Conservation (phyloP, 163 green algal species). For the Volvox carteri region DNA sequence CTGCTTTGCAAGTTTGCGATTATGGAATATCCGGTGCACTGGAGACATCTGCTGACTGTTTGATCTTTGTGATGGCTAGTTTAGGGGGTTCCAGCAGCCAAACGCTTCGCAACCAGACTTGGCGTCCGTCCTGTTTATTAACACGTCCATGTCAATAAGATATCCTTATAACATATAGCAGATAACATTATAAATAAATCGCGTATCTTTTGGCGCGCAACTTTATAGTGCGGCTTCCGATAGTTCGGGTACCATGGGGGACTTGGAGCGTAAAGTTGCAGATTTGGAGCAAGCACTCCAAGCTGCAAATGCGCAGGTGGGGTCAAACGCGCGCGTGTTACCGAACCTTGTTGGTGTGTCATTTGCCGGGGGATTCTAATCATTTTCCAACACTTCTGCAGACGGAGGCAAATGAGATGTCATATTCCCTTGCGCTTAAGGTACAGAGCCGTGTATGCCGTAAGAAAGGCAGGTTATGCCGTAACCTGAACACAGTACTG, state of each 20-base stretch:
- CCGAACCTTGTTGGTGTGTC: neutral
- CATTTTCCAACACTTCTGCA: neutral
- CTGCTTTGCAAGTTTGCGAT: too few species aligned
- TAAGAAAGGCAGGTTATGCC: too few species aligned
- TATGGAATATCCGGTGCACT: too few species aligned
- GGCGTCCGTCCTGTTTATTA: too few species aligned
- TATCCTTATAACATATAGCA: too few species aligned
- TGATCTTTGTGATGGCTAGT: too few species aligned
- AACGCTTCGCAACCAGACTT: too few species aligned
- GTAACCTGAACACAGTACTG: too few species aligned
- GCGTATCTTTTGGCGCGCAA: constrained; percentile 24
- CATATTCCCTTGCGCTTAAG: constrained; percentile 36
- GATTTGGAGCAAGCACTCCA: constrained; percentile 53
- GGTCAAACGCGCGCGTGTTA: neutral
- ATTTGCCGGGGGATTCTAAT: neutral
- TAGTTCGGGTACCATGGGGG: neutral
- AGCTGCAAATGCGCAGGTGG: constrained; percentile 37
- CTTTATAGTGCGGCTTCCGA: neutral
- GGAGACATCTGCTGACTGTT: too few species aligned
- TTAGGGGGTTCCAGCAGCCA: neutral
- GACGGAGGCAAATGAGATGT: constrained; percentile 47
- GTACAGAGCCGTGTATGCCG: neutral
- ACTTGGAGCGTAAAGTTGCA: neutral
- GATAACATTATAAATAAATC: neutral
- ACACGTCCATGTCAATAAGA: too few species aligned